Conservation (phyloP, 495 filamentous ascomycete genomes). For the Annulohypoxylon maeteangense region DNA sequence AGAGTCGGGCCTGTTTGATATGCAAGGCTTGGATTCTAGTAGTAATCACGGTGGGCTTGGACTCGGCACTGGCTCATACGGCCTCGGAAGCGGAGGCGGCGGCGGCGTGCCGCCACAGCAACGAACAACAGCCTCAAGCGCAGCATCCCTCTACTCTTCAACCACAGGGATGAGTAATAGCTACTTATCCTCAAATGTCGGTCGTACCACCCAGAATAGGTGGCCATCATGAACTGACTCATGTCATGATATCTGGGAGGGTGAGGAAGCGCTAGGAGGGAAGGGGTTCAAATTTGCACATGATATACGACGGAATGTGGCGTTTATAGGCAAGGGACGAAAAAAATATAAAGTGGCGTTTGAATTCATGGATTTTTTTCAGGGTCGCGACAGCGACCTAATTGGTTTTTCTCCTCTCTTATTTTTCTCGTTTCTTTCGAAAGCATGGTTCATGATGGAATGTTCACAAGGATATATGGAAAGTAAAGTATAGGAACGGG, state of each 20-base stretch:
- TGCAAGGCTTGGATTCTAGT: conserved; percentile 50
- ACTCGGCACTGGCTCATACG: conserved; percentile 42
- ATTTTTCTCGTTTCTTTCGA: neutral
- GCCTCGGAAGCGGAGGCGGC: conserved; percentile 40
- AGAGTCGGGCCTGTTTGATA: conserved; percentile 54
- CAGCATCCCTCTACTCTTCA: conserved; percentile 41
- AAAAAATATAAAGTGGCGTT: conserved; percentile 44
- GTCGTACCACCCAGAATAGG: conserved; percentile 44
- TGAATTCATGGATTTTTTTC: conserved; percentile 25
- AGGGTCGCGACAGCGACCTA: neutral
- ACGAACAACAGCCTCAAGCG: conserved; percentile 44
- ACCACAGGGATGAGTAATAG: conserved; percentile 45
- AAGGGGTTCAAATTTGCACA: conserved; percentile 9
- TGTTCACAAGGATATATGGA: conserved; percentile 16
- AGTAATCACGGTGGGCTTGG: conserved; percentile 45
- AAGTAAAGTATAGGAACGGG: conserved; percentile 1
- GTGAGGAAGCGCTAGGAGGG: neutral
- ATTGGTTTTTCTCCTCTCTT: neutral
- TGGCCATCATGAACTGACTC: conserved; percentile 38
- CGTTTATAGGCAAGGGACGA: conserved; percentile 36
- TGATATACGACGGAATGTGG: conserved; percentile 43
- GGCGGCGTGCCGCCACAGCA: conserved; percentile 43
- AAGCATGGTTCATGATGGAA: conserved; percentile 41
- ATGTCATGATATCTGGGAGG: neutral
- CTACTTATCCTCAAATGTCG: conserved; percentile 43